Evolutionary conservation across 257 asterid species (phyloP).

Genomic region (Solanum corneliomulleri): DNA sequence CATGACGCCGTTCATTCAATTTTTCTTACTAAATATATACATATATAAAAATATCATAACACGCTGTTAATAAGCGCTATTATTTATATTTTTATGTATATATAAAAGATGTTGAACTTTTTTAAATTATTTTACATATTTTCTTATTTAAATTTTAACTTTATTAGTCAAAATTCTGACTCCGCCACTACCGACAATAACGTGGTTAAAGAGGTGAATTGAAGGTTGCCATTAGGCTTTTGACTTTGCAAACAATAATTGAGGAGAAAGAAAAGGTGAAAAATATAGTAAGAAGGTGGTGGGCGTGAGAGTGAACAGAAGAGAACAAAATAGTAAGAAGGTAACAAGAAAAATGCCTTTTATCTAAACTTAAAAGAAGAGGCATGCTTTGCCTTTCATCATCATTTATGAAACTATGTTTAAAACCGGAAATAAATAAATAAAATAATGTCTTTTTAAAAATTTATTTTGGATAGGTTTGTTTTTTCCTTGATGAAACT

Average conservation of each 20-base stretch:
- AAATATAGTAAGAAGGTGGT: background rate
- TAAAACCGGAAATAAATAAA: background rate
- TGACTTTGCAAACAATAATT: background rate
- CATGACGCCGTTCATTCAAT: background rate
- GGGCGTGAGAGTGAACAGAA: background rate
- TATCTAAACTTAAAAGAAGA: background rate
- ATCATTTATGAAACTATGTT: background rate
- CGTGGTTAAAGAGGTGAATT: background rate
- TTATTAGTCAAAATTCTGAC: too few relatives aligned
- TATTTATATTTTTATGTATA: too few relatives aligned
- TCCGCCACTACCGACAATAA: fast-evolving
- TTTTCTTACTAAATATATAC: background rate
- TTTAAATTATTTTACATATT: too few relatives aligned
- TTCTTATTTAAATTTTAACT: fast-evolving
- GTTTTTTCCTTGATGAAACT: background rate
- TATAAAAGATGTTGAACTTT: background rate
- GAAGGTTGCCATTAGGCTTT: background rate
- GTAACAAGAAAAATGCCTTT: background rate
- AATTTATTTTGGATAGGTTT: background rate
- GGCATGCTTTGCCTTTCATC: background rate
- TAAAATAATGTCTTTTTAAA: background rate
- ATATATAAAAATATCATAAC: background rate
- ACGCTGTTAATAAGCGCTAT: too few relatives aligned
- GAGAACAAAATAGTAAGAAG: background rate
- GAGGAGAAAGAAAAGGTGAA: background rate